Evolutionary conservation across 73 alveolate genomes (phyloP).

Genomic region (Tetrahymena thermophila): DNA sequence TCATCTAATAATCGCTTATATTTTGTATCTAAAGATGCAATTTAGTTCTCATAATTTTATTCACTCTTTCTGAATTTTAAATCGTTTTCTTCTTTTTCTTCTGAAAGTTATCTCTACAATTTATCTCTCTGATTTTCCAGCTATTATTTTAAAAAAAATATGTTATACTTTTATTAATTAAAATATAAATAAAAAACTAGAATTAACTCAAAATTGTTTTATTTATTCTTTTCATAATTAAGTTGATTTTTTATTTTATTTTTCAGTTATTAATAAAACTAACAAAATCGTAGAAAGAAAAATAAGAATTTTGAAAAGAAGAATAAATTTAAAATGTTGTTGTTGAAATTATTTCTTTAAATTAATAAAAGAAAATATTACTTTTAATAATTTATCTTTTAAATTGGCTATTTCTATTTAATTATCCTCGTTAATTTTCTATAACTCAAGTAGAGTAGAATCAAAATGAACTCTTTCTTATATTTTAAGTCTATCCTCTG

Average conservation of each 20-base stretch:
- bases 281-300: too few relatives aligned
- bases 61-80: not conserved
- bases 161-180: too few relatives aligned
- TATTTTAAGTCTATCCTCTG: not conserved
- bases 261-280: too few relatives aligned
- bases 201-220: too few relatives aligned
- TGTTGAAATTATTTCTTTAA: too few relatives aligned
- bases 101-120: not conserved
- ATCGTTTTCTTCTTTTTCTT: not conserved
- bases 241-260: too few relatives aligned
- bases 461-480: not conserved
- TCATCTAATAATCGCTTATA: not conserved
- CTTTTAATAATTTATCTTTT: not conserved
- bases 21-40: not conserved
- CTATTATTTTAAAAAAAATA: not conserved
- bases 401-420: not conserved
- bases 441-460: not conserved
- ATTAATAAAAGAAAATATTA: not conserved
- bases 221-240: too few relatives aligned
- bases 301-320: too few relatives aligned
- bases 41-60: not conserved
- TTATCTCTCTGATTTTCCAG: not conserved
- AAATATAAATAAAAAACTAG: too few relatives aligned
- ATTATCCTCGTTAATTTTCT: not conserved
- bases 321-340: too few relatives aligned